phyloP scores from a whole-genome alignment of 331 rosid species.

The Cucumis variabilis region DNA sequence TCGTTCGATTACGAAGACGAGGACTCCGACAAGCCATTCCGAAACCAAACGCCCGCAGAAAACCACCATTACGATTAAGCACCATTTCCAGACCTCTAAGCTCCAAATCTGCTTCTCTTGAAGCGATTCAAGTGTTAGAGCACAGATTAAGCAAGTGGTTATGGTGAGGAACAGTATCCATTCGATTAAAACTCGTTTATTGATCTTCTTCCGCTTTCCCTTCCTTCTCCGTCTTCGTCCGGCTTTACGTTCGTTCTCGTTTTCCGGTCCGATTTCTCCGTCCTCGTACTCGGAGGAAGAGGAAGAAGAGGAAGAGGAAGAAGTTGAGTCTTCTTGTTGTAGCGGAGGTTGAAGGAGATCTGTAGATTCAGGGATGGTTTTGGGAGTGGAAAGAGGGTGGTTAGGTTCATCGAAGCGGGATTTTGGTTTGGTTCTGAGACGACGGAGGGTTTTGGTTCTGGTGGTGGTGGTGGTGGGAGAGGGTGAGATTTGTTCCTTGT shows the following conservation, averaged over 20 bases:
- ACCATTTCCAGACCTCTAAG: conserved; percentile 57
- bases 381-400: conserved; percentile 33
- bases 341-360: conserved; percentile 19
- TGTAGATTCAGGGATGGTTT: conserved; percentile 41
- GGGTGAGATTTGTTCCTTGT: conserved; percentile 16
- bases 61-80: conserved; percentile 55
- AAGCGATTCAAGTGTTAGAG: conserved; percentile 38
- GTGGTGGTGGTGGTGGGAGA: not conserved
- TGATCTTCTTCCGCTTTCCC: conserved; percentile 39
- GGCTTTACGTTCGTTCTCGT: not conserved
- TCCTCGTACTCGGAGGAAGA: conserved; percentile 38
- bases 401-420: conserved; percentile 54
- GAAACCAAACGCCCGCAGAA: conserved; percentile 59
- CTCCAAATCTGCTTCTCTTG: conserved; percentile 35
- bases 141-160: conserved; percentile 49
- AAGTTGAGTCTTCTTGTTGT: not conserved
- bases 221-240: conserved; percentile 36
- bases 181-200: conserved; percentile 45
- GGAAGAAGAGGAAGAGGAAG: not conserved
- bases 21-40: conserved; percentile 51
- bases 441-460: conserved; percentile 39
- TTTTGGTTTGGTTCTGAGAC: conserved; percentile 47
- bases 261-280: conserved; percentile 21
- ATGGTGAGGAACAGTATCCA: conserved; percentile 51
- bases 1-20: conserved; percentile 54